These are phyloP conservation scores for Erythrobasidium yunnanense DNA, from an alignment of 768 basidiomycete species.

Conservation along the genomic window DNA sequence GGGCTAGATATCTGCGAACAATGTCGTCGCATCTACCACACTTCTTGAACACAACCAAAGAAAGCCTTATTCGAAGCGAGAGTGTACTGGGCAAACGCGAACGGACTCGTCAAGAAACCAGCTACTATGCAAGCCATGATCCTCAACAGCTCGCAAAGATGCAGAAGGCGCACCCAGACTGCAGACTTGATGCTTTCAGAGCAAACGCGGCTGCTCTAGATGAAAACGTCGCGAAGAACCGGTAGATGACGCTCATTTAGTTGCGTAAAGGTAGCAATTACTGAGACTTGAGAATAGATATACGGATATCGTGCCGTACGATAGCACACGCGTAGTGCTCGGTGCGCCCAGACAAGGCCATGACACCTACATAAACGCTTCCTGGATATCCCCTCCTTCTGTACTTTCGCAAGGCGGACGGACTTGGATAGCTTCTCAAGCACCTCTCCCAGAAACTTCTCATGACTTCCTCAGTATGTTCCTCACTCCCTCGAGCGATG, in stretches of 20 bases:
- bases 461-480: conserved; percentile 68
- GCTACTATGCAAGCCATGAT: background rate
- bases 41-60: background rate
- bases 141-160: conserved; percentile 5
- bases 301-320: conserved; percentile 62
- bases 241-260: background rate
- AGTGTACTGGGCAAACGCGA: too few species aligned
- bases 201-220: background rate
- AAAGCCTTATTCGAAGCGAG: background rate
- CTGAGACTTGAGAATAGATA: conserved; percentile 46
- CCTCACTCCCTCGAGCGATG: conserved; percentile 44
- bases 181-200: conserved; percentile 1
- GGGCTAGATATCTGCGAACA: background rate
- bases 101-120: background rate
- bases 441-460: conserved; percentile 58
- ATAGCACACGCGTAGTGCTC: conserved; percentile 63
- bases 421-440: conserved; percentile 70
- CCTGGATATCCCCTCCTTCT: conserved; percentile 69
- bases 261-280: background rate
- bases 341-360: conserved; percentile 32
- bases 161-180: too few species aligned
- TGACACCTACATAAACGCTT: conserved; percentile 63
- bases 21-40: background rate
- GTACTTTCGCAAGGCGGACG: background rate
- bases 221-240: background rate